Evolutionary conservation across 805 yeast genomes (phyloP).

Genomic region (Pichia kluyveri): DNA sequence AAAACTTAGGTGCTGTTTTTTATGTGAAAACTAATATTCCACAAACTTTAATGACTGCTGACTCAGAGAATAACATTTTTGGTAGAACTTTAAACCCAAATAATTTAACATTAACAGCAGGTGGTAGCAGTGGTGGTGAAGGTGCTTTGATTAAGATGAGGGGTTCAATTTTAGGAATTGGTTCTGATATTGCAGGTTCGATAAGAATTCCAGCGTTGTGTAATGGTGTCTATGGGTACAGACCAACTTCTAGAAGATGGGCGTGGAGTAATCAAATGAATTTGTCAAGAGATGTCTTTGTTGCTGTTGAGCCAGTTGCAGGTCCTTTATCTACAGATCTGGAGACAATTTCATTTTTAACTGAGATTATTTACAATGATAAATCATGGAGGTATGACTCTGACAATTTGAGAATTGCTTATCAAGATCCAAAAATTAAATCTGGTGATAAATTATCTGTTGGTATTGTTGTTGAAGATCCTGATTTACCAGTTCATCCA

Average conservation of each 20-base stretch:
- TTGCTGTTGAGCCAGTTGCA: constrained; percentile 55
- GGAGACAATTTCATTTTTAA: constrained; percentile 59
- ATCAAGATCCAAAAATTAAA: constrained; percentile 36
- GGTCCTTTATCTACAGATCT: constrained; percentile 51
- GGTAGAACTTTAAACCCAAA: constrained; percentile 51
- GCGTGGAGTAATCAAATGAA: constrained; percentile 38
- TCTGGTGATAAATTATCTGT: constrained; percentile 38
- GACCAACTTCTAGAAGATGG: constrained; percentile 51
- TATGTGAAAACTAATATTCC: constrained; percentile 61
- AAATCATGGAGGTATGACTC: constrained; percentile 50
- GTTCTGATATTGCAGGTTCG: constrained; percentile 66
- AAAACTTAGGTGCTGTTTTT: constrained; percentile 48
- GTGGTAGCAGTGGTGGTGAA: constrained; percentile 69
- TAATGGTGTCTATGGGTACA: constrained; percentile 48
- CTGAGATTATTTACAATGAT: constrained; percentile 47
- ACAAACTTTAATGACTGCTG: constrained; percentile 59
- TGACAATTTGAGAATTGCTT: constrained; percentile 37
- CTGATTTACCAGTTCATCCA: constrained; percentile 58
- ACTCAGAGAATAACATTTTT: constrained; percentile 48
- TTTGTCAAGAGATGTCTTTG: constrained; percentile 51
- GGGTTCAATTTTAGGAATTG: constrained; percentile 47
- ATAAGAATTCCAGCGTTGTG: constrained; percentile 61
- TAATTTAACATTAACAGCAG: constrained; percentile 48
- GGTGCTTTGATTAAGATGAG: constrained; percentile 52
- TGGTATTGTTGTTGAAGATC: constrained; percentile 56